Conservation (phyloP, 305 asterid species). For the Solanum hybrid region DNA sequence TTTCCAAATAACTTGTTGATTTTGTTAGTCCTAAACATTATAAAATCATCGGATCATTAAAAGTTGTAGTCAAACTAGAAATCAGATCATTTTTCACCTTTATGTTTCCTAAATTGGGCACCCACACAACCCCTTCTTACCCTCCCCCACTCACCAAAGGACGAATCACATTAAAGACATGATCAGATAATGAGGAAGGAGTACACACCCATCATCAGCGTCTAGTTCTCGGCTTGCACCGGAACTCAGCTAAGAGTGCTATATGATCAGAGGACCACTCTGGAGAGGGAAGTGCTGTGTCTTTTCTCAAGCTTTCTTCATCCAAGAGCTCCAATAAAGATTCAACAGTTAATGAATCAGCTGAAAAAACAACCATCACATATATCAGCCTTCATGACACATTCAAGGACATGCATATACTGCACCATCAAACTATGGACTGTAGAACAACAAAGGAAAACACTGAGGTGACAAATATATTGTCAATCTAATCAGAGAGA, state of each 20-base stretch:
- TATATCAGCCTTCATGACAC: neutral
- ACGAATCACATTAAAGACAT: neutral
- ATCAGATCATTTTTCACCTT: neutral
- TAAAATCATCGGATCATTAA: neutral
- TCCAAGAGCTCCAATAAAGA: no score
- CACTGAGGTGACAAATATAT: neutral
- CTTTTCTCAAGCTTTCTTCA: no score
- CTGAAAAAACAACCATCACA: conserved; percentile 25
- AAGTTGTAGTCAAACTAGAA: neutral
- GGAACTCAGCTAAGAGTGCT: no score
- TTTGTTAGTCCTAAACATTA: neutral
- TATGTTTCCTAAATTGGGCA: neutral
- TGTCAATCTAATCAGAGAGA: neutral
- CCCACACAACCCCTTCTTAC: neutral
- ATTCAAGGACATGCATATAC: neutral
- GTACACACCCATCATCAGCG: no score
- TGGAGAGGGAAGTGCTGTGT: no score
- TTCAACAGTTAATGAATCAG: conserved; percentile 11
- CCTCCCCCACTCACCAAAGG: neutral
- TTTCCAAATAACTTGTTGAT: neutral
- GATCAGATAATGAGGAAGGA: neutral
- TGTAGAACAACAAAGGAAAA: neutral
- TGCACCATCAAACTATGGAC: neutral
- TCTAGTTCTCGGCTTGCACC: no score
- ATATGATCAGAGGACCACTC: no score